Base-by-base conservation (phyloP, 139 green algal genomes). In the Chlamydomonas sphaeroides region DNA sequence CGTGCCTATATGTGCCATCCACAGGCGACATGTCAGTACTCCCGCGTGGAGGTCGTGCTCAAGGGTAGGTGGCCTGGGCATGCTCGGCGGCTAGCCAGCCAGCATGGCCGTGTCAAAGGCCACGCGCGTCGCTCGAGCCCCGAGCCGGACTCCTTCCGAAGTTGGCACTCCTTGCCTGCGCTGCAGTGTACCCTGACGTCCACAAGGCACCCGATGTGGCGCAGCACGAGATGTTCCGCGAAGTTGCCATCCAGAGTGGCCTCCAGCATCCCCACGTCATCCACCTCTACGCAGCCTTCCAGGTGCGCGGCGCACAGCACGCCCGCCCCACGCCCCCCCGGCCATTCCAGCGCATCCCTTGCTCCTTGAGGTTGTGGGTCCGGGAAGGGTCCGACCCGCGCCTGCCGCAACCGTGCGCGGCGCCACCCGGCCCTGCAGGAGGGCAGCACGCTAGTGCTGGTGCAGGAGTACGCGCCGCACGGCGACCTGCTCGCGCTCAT, bases 241-340 rank as follows among this genome's bases (percentile, higher is more conserved):
- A 92, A 57, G 83, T 92, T 14, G 59, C 51, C 18, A 80, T 92
- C 41, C 88, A 92, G 66, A 80, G 51, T 3, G 38, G 70, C 6
- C 42, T 92, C 25, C 53, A 87, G 35, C 88, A 92, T 69, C 51
- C 75, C 14, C 85, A 89, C 59, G 82, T 92, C 20, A 78, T 90
- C 11, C 49, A 67, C 38, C 63, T 92, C 8, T 86, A 77, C 42
- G 85, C 72, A 5, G 85, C 85, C 5, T 89, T 86, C 32, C 73
- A 89, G 80, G 85, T 85, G 32, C 26, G 65, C 17, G 28, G 10
- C 11, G 53, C 53, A 7, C 53, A 14, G 10, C 17, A 26, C 53
- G 7, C 28, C 4, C 53, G 11, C 10, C 53, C 53, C 53, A 61
- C 53, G 28, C 21, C 21, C 53, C 53, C 53, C 28, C 28, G 20